Conservation (phyloP, 192 early-diverging fungal genomes). For the Paraglomus brasilianum region DNA sequence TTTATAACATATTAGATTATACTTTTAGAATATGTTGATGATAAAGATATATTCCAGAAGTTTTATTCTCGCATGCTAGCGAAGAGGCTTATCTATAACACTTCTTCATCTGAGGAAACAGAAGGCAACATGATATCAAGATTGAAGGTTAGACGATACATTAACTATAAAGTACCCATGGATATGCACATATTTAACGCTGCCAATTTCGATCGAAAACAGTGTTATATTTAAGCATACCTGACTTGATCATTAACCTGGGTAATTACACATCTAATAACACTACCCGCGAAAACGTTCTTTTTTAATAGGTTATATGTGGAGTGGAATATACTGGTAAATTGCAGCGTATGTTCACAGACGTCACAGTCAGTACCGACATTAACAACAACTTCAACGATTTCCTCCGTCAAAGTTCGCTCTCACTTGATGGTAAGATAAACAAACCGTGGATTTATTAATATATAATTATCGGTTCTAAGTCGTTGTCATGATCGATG, state of each 20-base stretch:
- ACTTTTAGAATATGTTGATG: slow-evolving; percentile 85
- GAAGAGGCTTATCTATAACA: slow-evolving; percentile 74
- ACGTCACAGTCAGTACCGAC: slow-evolving; percentile 75
- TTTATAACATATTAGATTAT: slow-evolving; percentile 44
- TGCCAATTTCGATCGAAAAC: not conserved
- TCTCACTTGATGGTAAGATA: slow-evolving; percentile 52
- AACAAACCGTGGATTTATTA: not conserved
- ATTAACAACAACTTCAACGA: slow-evolving; percentile 56
- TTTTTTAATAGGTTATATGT: slow-evolving; percentile 56
- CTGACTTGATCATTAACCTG: too few relatives aligned
- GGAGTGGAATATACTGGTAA: slow-evolving; percentile 86
- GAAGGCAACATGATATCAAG: slow-evolving; percentile 79
- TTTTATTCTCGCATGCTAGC: slow-evolving; percentile 83
- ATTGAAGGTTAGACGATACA: slow-evolving; percentile 55
- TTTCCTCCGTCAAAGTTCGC: slow-evolving; percentile 38
- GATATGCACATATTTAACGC: not conserved
- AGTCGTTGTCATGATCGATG: not conserved
- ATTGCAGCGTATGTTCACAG: slow-evolving; percentile 86
- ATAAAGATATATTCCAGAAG: slow-evolving; percentile 92
- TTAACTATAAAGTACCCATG: not conserved
- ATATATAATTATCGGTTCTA: slow-evolving; percentile 24
- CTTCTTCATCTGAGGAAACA: slow-evolving; percentile 73
- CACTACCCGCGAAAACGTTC: too few relatives aligned
- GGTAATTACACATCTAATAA: too few relatives aligned
- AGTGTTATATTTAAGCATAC: too few relatives aligned